phyloP scores from a whole-genome alignment of 192 early-diverging fungal genomes.

The Funneliformis mosseae region DNA sequence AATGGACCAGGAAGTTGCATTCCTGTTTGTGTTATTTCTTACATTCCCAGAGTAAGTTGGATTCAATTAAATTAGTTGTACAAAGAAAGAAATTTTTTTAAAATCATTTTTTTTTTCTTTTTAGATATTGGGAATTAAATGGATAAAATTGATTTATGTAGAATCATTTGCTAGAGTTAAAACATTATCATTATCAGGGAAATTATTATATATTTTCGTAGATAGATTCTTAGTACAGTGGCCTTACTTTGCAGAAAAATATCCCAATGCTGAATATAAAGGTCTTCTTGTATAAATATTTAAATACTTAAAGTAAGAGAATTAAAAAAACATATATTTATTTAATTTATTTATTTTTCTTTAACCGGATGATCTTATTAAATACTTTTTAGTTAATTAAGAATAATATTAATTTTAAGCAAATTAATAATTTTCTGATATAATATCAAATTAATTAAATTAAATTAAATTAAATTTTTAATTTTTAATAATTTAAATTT shows the following conservation, averaged over 20 bases:
- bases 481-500: too few relatives aligned
- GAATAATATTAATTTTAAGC: too few relatives aligned
- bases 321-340: too few relatives aligned
- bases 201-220: conserved; percentile 74
- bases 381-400: too few relatives aligned
- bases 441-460: too few relatives aligned
- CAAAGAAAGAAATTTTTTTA: not conserved
- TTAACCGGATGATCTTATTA: too few relatives aligned
- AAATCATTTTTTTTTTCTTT: not conserved
- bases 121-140: conserved; percentile 56
- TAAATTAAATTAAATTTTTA: too few relatives aligned
- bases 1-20: conserved; percentile 93
- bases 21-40: conserved; percentile 63
- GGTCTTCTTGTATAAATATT: conserved; percentile 63
- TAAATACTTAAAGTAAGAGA: not conserved
- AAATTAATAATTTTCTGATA: too few relatives aligned
- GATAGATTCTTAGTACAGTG: conserved; percentile 94
- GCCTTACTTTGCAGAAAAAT: conserved; percentile 58
- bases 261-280: conserved; percentile 63
- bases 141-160: conserved; percentile 74
- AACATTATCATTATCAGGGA: conserved; percentile 85
- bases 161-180: conserved; percentile 92
- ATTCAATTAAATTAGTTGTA: not conserved
- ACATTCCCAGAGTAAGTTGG: conserved; percentile 60
- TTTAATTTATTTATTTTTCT: too few relatives aligned